These are phyloP conservation scores for Pleurozium schreberi DNA, from an alignment of 225 moss, liverwort and hornwort species.

Conservation along the genomic window DNA sequence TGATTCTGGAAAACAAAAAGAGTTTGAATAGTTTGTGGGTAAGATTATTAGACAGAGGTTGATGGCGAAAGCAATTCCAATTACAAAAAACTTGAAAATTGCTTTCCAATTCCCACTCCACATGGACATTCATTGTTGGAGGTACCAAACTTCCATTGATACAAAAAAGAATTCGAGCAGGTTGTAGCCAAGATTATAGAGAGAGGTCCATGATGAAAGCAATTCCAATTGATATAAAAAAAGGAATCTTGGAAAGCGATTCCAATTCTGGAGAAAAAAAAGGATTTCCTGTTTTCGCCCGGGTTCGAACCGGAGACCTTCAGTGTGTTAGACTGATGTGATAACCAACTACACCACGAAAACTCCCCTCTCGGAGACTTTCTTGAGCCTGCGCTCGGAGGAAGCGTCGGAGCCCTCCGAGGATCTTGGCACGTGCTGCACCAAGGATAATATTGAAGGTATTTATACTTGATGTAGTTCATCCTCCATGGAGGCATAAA, in stretches of 20 bases:
- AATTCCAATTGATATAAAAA: no score
- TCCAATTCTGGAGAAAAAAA: not conserved
- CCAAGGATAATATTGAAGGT: accelerated
- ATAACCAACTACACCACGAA: slow-evolving; percentile 48
- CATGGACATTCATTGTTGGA: not conserved
- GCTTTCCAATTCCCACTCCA: not conserved
- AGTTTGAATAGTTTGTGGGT: not conserved
- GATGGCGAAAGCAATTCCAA: not conserved
- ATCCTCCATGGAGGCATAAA: not conserved
- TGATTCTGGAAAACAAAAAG: no score
- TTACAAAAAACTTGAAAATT: not conserved
- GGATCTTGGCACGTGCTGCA: no score
- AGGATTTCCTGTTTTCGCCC: not conserved
- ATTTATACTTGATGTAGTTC: accelerated
- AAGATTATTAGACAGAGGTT: not conserved
- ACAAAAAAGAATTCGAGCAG: no score
- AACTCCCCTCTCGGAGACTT: no score
- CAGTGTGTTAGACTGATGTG: slow-evolving; percentile 52
- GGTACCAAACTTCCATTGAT: accelerated
- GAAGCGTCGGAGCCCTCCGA: no score
- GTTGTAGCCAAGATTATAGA: no score
- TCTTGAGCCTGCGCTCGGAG: no score
- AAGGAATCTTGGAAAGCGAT: no score
- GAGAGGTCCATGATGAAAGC: no score
- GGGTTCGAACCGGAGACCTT: slow-evolving; percentile 41